A percentile compares a stretch with the other conserved stretches of the same genome.
Conservation (phyloP, 148 eudicot species). For the Dianthus caryophyllus region DNA sequence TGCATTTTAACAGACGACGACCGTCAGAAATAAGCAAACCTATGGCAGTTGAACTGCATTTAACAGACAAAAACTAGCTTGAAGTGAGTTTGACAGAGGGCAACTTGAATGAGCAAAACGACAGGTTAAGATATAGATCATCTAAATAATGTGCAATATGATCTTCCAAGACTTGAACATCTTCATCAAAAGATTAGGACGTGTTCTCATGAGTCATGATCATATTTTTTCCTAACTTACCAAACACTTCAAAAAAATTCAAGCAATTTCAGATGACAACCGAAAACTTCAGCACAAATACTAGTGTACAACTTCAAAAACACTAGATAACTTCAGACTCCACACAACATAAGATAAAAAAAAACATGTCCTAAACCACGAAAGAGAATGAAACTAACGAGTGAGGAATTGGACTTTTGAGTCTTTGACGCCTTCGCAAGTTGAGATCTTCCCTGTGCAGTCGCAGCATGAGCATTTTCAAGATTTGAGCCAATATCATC, state of each 20-base stretch:
- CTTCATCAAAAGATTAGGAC: background rate
- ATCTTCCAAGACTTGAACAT: background rate
- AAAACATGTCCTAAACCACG: background rate
- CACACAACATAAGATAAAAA: background rate
- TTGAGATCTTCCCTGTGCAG: slow-evolving; percentile 71
- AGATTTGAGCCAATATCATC: slow-evolving; percentile 82
- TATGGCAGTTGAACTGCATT: background rate
- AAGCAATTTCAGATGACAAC: no score
- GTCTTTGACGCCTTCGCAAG: slow-evolving; percentile 79
- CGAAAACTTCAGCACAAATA: no score
- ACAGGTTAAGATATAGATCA: no score
- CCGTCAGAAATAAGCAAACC: background rate
- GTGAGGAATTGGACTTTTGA: slow-evolving; percentile 87
- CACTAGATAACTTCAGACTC: no score
- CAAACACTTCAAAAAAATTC: no score
- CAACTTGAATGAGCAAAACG: no score
- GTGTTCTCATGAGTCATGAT: no score
- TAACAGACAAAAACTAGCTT: background rate
- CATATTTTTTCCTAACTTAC: no score
- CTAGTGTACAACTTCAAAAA: no score
- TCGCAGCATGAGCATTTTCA: slow-evolving; percentile 77
- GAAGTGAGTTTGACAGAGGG: no score
- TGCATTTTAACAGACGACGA: slow-evolving; percentile 24
- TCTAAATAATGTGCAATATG: no score
- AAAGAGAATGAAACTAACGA: slow-evolving; percentile 43